Conservation (phyloP, 176 grass and related monocot species). For the Hordeum marinum region DNA sequence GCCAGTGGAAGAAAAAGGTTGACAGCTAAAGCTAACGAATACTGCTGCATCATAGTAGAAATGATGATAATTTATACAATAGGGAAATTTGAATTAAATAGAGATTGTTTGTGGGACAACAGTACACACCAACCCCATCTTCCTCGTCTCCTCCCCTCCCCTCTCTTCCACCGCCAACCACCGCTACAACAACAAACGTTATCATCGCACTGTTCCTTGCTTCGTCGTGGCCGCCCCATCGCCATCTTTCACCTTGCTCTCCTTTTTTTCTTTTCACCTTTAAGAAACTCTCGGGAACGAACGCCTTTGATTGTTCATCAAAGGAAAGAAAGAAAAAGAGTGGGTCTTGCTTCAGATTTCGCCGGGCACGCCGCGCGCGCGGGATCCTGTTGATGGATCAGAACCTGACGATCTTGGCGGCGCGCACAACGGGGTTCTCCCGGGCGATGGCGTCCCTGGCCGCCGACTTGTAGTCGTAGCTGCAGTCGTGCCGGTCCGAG, state of each 20-base stretch:
- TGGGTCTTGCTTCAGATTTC: background rate
- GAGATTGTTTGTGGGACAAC: slow-evolving; percentile 35
- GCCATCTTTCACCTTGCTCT: background rate
- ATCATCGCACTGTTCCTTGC: slow-evolving; percentile 20
- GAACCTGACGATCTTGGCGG: slow-evolving; percentile 86
- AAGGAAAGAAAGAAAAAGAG: background rate
- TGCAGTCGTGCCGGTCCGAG: slow-evolving; percentile 83
- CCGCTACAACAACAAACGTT: slow-evolving; percentile 10
- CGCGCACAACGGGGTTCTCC: slow-evolving; percentile 89
- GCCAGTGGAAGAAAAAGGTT: background rate
- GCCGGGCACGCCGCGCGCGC: background rate
- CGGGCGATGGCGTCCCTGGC: slow-evolving; percentile 66
- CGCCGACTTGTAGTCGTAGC: slow-evolving; percentile 79
- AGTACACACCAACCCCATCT: slow-evolving; percentile 32
- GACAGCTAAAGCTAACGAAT: background rate
- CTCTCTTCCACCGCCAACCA: slow-evolving; percentile 7
- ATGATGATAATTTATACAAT: slow-evolving; percentile 27
- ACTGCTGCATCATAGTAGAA: no score
- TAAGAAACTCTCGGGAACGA: slow-evolving; percentile 16
- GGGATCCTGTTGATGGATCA: background rate
- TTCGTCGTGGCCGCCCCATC: background rate
- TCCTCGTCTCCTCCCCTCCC: slow-evolving; percentile 6
- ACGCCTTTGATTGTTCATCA: slow-evolving; percentile 6
- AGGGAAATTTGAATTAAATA: slow-evolving; percentile 34
- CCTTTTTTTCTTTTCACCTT: background rate